phyloP scores from a whole-genome alignment of 441 rosid species.

The Brassica hybrid region DNA sequence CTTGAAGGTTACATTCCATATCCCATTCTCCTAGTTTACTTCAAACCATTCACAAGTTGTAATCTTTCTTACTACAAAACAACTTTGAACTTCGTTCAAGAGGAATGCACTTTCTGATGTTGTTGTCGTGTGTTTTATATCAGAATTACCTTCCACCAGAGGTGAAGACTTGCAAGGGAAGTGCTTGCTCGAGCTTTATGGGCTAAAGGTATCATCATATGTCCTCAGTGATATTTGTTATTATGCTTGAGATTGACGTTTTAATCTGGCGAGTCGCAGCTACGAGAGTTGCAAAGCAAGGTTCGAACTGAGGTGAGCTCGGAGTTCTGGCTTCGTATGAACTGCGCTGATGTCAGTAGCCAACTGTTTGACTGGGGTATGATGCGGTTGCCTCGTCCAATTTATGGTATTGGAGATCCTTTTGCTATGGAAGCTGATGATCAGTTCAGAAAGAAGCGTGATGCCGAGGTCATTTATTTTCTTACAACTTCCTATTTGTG shows the following conservation, averaged over 20 bases:
- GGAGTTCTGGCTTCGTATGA: constrained; percentile 77
- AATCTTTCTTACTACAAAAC: constrained; percentile 26
- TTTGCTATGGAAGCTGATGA: constrained; percentile 90
- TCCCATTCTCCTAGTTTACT: not conserved
- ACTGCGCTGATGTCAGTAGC: constrained; percentile 68
- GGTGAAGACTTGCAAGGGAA: constrained; percentile 87
- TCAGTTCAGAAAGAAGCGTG: constrained; percentile 91
- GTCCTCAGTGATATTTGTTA: not conserved
- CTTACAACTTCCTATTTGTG: not conserved
- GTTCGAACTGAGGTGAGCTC: constrained; percentile 80
- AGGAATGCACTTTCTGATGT: not conserved
- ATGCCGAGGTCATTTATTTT: constrained; percentile 49
- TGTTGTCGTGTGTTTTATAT: constrained; percentile 20
- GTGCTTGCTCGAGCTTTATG: constrained; percentile 89
- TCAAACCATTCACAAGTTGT: not conserved
- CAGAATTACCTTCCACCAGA: constrained; percentile 86
- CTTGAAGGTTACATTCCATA: constrained; percentile 61
- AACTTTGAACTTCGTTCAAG: constrained; percentile 6
- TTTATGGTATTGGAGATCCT: constrained; percentile 93
- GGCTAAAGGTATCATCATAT: constrained; percentile 66
- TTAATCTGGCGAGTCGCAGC: constrained; percentile 54
- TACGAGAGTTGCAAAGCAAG: constrained; percentile 75
- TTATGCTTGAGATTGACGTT: constrained; percentile 1
- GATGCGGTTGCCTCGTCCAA: constrained; percentile 84
- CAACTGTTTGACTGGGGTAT: constrained; percentile 94